A percentile compares a stretch with the other conserved stretches of the same genome.
phyloP scores from a whole-genome alignment of 2,329 filamentous ascomycete species.

The Colletotrichum siamense region DNA sequence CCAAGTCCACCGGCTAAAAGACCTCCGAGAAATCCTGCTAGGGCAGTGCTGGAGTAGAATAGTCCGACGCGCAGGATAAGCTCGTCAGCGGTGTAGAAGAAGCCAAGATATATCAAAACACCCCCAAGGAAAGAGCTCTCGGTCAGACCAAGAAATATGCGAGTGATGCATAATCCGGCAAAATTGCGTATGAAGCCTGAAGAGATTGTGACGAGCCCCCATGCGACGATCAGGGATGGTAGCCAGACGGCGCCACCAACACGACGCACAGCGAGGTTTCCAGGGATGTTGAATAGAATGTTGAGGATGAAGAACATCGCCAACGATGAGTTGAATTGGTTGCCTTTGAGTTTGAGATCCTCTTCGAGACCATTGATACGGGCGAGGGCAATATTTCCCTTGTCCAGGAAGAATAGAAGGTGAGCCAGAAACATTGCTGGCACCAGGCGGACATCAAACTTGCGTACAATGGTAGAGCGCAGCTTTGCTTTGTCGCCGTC shows the following conservation, averaged over 20 bases:
- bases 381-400: conserved; percentile 21
- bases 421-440: conserved; percentile 15
- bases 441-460: conserved; percentile 19
- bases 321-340: conserved; percentile 25
- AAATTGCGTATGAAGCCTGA: conserved; percentile 28
- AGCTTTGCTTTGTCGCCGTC: not conserved
- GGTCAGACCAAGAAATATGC: conserved; percentile 25
- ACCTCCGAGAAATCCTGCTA: conserved; percentile 19
- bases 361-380: conserved; percentile 22
- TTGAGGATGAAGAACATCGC: conserved; percentile 27
- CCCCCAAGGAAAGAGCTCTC: conserved; percentile 29
- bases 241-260: conserved; percentile 26
- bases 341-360: conserved; percentile 2
- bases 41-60: conserved; percentile 26
- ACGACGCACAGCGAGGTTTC: conserved; percentile 26
- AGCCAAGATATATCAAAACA: conserved; percentile 28
- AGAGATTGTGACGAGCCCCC: conserved; percentile 26
- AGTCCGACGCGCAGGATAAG: conserved; percentile 27
- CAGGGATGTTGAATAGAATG: conserved; percentile 28
- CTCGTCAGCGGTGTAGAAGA: conserved; percentile 29
- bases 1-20: conserved; percentile 15
- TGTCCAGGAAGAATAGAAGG: conserved; percentile 23
- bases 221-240: conserved; percentile 23
- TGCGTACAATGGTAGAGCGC: not conserved
- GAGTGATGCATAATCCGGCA: conserved; percentile 23